Evolutionary conservation across 495 filamentous ascomycete genomes (phyloP).

Genomic region (Tricharina praecox): DNA sequence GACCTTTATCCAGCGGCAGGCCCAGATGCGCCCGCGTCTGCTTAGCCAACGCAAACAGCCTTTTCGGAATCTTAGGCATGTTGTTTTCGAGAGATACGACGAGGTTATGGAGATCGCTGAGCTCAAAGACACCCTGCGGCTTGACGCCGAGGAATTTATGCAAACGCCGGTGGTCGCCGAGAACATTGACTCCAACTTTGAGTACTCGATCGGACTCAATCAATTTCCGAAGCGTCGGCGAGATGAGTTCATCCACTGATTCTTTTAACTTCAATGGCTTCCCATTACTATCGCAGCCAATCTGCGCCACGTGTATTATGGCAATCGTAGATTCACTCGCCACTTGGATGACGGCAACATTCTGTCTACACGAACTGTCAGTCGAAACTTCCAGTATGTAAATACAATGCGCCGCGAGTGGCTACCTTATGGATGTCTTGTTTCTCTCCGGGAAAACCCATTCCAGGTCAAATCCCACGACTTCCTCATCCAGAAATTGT

Average conservation of each 20-base stretch:
- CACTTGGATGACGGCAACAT: conserved; percentile 64
- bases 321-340: conserved; percentile 64
- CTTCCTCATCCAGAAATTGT: conserved; percentile 48
- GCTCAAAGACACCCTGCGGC: conserved; percentile 51
- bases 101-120: conserved; percentile 63
- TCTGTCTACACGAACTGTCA: conserved; percentile 36
- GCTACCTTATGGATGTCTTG: not conserved
- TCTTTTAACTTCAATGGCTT: not conserved
- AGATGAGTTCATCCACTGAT: conserved; percentile 36
- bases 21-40: conserved; percentile 55
- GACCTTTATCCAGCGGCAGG: conserved; percentile 60
- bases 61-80: conserved; percentile 30
- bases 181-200: conserved; percentile 53
- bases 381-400: not conserved
- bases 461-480: conserved; percentile 77
- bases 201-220: conserved; percentile 52
- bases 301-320: conserved; percentile 55
- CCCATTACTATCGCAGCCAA: not conserved
- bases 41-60: conserved; percentile 43
- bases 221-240: conserved; percentile 50
- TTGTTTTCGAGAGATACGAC: conserved; percentile 39
- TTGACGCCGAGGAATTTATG: conserved; percentile 47
- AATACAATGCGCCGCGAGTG: no score
- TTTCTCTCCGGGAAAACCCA: conserved; percentile 35
- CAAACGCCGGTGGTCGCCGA: conserved; percentile 51